These are phyloP conservation scores for Paraphaeosphaeria sporulosa DNA, from an alignment of 2,329 filamentous ascomycete species.

Conservation along the genomic window DNA sequence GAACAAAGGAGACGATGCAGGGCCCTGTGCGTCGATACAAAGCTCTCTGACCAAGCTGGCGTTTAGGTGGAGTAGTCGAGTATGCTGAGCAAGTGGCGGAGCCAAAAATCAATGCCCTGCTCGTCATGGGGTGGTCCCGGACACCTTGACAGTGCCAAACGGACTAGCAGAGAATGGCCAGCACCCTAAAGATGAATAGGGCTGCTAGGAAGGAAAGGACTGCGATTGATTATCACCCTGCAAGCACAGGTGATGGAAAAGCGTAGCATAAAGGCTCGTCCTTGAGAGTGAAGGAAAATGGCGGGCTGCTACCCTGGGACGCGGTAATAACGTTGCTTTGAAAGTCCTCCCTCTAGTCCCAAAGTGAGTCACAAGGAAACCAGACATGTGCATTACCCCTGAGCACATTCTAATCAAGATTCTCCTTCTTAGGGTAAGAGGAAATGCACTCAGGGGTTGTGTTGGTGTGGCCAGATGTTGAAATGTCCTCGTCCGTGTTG, in stretches of 20 bases:
- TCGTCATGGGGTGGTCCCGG: background rate
- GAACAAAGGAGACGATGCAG: background rate
- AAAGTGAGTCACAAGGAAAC: slow-evolving; percentile 1
- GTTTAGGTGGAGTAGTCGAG: background rate
- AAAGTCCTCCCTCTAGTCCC: background rate
- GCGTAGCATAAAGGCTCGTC: background rate
- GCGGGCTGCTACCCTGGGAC: background rate
- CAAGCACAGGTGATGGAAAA: slow-evolving; percentile 3
- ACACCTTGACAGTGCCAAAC: background rate
- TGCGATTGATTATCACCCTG: slow-evolving; percentile 4
- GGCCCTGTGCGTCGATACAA: background rate
- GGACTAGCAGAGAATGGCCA: background rate
- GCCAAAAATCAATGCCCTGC: background rate
- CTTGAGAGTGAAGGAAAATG: slow-evolving; percentile 14
- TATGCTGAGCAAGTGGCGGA: background rate
- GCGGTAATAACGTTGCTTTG: slow-evolving; percentile 14
- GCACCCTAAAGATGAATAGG: background rate
- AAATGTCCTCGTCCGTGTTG: slow-evolving; percentile 1
- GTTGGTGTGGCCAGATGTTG: background rate
- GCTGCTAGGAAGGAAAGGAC: background rate
- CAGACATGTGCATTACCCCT: slow-evolving; percentile 8
- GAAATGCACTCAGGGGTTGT: background rate
- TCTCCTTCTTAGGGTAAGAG: background rate
- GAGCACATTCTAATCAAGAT: background rate
- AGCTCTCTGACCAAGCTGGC: background rate